A percentile compares a stretch with the other conserved stretches of the same genome.
Conservation (phyloP, 78 protist genomes). For the slime mould (Dictyostelium discoideum) region dicty_2.7 NC_007089.4:1279501-1280000, state of each 20-base stretch:
- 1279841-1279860: not conserved
- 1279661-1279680: not conserved
- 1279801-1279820: not conserved
- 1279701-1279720: not conserved
- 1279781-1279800: not conserved
- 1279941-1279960: not conserved
- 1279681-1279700: not conserved
- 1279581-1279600: not conserved
- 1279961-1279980: not conserved
- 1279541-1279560: not conserved
- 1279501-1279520: not conserved
- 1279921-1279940: not conserved
- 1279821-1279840: not conserved
- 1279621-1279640: not conserved
- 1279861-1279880: not conserved
- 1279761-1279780: not conserved
- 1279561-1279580: not conserved
- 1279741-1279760: not conserved
- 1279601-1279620: not conserved
- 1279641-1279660: not conserved
- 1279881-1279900: not conserved
- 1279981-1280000: not conserved
- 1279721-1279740: not conserved
- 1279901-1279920: not conserved
- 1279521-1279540: conserved; percentile 2